Evolutionary conservation across 2,329 filamentous ascomycete species (phyloP).

Genomic region (Apiospora rasikravindrae): DNA sequence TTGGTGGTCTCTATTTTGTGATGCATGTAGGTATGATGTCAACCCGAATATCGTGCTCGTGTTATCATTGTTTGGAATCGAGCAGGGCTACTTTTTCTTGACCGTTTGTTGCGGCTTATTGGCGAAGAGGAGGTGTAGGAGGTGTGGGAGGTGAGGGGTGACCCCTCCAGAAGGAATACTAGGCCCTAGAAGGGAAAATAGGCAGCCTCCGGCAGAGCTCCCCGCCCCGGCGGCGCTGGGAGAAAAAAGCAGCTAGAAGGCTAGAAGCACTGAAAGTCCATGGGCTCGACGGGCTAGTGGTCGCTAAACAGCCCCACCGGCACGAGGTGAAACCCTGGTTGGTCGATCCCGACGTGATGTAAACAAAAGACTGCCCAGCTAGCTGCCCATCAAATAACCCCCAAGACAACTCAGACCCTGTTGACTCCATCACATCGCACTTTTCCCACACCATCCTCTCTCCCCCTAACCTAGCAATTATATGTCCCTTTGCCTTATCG

Average conservation of each 20-base stretch:
- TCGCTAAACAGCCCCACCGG: conserved; percentile 7
- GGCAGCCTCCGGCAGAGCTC: conserved; percentile 4
- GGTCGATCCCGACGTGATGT: conserved; percentile 5
- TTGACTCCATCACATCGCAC: conserved; percentile 16
- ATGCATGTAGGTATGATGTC: background rate
- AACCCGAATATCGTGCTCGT: background rate
- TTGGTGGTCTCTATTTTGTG: background rate
- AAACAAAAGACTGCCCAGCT: conserved; percentile 15
- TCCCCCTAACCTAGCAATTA: conserved; percentile 10
- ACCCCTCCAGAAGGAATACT: background rate
- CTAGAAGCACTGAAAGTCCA: background rate
- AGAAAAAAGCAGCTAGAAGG: background rate
- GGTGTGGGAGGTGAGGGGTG: background rate
- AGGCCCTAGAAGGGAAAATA: background rate
- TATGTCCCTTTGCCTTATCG: conserved; percentile 5
- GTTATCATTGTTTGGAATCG: conserved; percentile 5
- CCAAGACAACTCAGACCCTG: conserved; percentile 12
- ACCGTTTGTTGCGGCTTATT: conserved; percentile 15
- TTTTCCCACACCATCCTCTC: conserved; percentile 11
- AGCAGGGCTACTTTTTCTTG: background rate
- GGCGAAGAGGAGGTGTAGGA: conserved; percentile 10
- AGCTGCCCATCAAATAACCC: conserved; percentile 12
- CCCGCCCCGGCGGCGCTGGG: background rate
- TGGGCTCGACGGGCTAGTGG: background rate
- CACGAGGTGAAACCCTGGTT: conserved; percentile 16